Percentiles rank a stretch among this genome's conserved stretches.
Conservation (phyloP, 495 filamentous ascomycete genomes). For the Entonaema liquescens region DNA sequence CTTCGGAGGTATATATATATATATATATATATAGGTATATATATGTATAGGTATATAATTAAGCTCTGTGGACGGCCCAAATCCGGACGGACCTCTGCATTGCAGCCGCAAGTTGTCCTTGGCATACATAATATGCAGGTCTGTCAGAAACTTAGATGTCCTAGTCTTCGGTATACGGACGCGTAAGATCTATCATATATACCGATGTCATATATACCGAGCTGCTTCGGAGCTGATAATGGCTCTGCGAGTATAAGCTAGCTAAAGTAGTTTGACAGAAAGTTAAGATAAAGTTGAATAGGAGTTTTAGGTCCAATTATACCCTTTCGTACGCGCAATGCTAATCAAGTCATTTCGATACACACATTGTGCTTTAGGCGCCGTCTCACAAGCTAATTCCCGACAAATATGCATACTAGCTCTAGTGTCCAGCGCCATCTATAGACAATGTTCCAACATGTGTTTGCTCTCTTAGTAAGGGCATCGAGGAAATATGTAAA, state of each 20-base stretch:
- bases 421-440: not conserved
- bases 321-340: not conserved
- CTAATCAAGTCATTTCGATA: not conserved
- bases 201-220: not conserved
- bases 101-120: slow-evolving; percentile 17
- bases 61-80: slow-evolving; percentile 10
- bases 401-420: slow-evolving; percentile 2
- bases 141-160: not conserved
- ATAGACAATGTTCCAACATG: not conserved
- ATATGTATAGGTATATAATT: not conserved
- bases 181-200: not conserved
- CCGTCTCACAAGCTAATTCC: not conserved
- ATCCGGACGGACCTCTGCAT: slow-evolving; percentile 21
- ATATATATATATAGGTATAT: not conserved
- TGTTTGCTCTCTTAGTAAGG: slow-evolving; percentile 26
- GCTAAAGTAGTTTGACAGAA: not conserved
- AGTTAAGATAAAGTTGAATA: not conserved
- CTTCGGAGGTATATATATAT: not conserved
- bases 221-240: not conserved
- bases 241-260: not conserved
- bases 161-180: not conserved
- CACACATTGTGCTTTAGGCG: not conserved
- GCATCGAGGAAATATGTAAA: not conserved
- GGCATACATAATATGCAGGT: slow-evolving; percentile 8
- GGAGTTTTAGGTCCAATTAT: not conserved